These are phyloP conservation scores for Zostera marina DNA, from an alignment of 116 monocot genomes.

Conservation along the genomic window DNA sequence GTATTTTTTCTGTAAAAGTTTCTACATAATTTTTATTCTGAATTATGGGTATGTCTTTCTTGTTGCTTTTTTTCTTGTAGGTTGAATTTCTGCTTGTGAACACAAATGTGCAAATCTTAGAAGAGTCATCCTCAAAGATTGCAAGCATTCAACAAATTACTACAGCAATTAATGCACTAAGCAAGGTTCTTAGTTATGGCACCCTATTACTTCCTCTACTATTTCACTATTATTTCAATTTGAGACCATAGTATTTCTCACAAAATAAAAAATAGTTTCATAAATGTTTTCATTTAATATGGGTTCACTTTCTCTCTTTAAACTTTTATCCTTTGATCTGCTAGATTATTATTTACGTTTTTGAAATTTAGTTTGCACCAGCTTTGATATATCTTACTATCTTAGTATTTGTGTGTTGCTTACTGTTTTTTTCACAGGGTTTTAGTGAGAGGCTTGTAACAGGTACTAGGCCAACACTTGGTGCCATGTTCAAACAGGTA, in stretches of 20 bases:
- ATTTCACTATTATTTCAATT: neutral
- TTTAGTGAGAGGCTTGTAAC: constrained; percentile 67
- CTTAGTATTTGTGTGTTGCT: neutral
- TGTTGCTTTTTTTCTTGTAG: constrained; percentile 16
- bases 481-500: constrained; percentile 84
- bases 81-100: constrained; percentile 43
- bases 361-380: no score
- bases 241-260: no score
- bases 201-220: neutral
- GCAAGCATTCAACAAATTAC: constrained; percentile 59
- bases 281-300: no score
- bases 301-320: no score
- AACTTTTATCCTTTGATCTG: no score
- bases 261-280: no score
- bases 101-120: constrained; percentile 33
- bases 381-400: neutral
- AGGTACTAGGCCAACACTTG: constrained; percentile 60
- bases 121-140: constrained; percentile 55
- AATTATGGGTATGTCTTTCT: neutral
- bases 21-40: neutral
- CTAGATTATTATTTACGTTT: no score
- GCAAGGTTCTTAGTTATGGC: constrained; percentile 45
- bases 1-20: neutral
- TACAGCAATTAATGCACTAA: constrained; percentile 73
- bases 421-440: constrained; percentile 27